Evolutionary conservation across 495 filamentous ascomycete species (phyloP).

Genomic region (Penicillium robsamsonii): DNA sequence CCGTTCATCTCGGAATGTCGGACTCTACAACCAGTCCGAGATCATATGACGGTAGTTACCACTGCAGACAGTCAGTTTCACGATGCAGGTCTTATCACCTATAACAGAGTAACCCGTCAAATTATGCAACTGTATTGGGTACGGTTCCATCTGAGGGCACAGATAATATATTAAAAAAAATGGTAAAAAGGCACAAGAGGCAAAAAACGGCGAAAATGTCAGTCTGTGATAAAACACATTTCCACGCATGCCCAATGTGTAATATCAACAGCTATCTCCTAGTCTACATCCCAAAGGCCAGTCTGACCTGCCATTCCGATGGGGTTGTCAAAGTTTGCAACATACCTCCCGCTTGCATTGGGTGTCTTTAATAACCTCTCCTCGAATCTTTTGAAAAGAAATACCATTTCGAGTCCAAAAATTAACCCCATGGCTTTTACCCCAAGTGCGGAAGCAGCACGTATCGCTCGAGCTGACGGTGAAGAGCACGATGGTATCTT

Average conservation of each 20-base stretch:
- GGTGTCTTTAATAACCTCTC: no score
- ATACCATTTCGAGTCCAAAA: slow-evolving; percentile 7
- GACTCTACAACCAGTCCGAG: not conserved
- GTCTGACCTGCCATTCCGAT: not conserved
- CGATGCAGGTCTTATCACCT: not conserved
- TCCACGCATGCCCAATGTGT: slow-evolving; percentile 5
- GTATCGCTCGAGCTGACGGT: slow-evolving; percentile 11
- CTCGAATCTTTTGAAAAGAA: no score
- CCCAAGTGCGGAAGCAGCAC: slow-evolving; percentile 8
- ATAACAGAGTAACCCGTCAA: slow-evolving; percentile 1
- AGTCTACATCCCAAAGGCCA: not conserved
- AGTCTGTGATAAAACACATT: not conserved
- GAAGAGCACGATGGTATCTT: not conserved
- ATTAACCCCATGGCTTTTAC: slow-evolving; percentile 6
- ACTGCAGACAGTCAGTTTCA: slow-evolving; percentile 6
- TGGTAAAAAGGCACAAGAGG: no score
- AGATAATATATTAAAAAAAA: no score
- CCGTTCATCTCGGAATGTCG: not conserved
- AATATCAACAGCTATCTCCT: slow-evolving; percentile 9
- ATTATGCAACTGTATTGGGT: slow-evolving; percentile 5
- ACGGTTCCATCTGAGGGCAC: not conserved
- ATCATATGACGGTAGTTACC: slow-evolving; percentile 9
- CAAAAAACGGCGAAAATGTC: not conserved
- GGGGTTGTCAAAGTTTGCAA: not conserved
- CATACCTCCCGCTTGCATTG: not conserved